These are phyloP conservation scores for Taiwanofungus camphoratus DNA, from an alignment of 1,284 basidiomycete genomes.

Conservation along the genomic window DNA sequence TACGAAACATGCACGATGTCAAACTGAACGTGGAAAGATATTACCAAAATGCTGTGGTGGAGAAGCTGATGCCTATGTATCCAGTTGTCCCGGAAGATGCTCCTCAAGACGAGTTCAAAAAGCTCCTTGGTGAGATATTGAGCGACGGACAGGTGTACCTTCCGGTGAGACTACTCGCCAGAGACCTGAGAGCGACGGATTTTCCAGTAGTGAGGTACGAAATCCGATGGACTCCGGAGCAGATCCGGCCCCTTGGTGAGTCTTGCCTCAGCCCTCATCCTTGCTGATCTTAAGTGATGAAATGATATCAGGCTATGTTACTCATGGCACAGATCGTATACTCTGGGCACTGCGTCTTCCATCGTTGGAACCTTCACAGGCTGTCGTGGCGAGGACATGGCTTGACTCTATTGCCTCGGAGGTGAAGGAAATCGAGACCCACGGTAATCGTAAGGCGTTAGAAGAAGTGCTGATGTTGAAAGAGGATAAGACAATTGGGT, in stretches of 20 bases:
- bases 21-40: constrained; percentile 56
- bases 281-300: constrained; percentile 19
- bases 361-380: constrained; percentile 29
- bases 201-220: constrained; percentile 66
- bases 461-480: constrained; percentile 41
- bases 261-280: constrained; percentile 9
- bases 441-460: constrained; percentile 28
- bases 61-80: constrained; percentile 43
- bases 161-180: constrained; percentile 55
- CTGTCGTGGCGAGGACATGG: constrained; percentile 40
- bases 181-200: constrained; percentile 48
- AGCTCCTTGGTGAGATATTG: constrained; percentile 53
- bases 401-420: constrained; percentile 36
- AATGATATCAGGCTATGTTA: constrained; percentile 50
- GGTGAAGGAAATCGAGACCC: constrained; percentile 25
- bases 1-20: constrained; percentile 43
- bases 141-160: constrained; percentile 68
- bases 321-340: constrained; percentile 58
- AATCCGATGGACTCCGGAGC: constrained; percentile 64
- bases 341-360: constrained; percentile 41
- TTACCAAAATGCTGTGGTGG: constrained; percentile 44
- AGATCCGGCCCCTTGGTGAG: constrained; percentile 47
- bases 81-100: constrained; percentile 32
- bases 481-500: constrained; percentile 42
- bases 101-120: constrained; percentile 36